Evolutionary conservation across 345 rosid genomes (phyloP).

Genomic region (Eucalyptus sp.): DNA sequence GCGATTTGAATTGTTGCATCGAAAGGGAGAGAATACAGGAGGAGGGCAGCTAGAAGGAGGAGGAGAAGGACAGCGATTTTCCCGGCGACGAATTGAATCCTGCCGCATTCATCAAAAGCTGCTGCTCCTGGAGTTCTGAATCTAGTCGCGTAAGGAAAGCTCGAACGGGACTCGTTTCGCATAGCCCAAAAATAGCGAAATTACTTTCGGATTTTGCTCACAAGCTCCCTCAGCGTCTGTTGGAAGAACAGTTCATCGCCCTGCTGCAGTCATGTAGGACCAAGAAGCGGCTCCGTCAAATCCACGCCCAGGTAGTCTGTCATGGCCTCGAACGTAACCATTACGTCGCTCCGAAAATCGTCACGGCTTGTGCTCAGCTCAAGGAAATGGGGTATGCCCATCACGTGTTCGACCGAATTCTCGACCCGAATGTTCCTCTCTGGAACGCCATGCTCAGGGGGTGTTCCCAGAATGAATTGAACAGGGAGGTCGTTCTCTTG

Average conservation of each 20-base stretch:
- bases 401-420: conserved; percentile 60
- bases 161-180: background rate
- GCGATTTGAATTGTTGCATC: background rate
- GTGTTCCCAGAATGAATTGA: conserved; percentile 16
- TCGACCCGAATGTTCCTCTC: conserved; percentile 22
- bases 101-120: background rate
- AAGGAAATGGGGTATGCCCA: conserved; percentile 22
- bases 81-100: background rate
- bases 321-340: conserved; percentile 27
- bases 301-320: conserved; percentile 31
- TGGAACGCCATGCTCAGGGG: conserved; percentile 76
- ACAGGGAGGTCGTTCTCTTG: conserved; percentile 29
- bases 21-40: background rate
- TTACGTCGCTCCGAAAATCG: conserved; percentile 35
- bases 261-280: conserved; percentile 56
- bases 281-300: conserved; percentile 38
- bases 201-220: background rate
- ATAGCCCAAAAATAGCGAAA: background rate
- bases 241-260: conserved; percentile 43
- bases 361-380: background rate
- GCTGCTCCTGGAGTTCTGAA: background rate
- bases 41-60: background rate
- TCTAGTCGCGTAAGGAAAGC: background rate
- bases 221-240: background rate
- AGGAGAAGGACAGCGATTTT: background rate